Evolutionary conservation across 495 filamentous ascomycete genomes (phyloP).

Genomic region (Xylaria castorea): DNA sequence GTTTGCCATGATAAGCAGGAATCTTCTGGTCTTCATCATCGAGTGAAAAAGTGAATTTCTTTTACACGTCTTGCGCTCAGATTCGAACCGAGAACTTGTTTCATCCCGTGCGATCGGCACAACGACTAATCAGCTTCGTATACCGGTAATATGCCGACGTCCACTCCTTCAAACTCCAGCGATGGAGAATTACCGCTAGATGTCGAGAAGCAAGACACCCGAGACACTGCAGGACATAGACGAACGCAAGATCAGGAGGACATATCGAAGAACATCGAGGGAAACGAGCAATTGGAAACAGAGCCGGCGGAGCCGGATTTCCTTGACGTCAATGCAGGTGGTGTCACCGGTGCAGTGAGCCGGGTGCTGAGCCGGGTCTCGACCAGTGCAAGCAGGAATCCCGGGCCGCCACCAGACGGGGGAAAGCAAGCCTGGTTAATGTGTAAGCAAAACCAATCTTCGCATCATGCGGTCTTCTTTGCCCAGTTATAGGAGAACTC

Average conservation of each 20-base stretch:
- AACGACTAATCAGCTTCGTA: not conserved
- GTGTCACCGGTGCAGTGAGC: slow-evolving; percentile 37
- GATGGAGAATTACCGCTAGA: slow-evolving; percentile 36
- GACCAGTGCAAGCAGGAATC: slow-evolving; percentile 51
- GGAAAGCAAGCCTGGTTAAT: slow-evolving; percentile 57
- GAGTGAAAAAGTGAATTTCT: not conserved
- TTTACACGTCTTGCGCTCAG: not conserved
- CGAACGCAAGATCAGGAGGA: slow-evolving; percentile 23
- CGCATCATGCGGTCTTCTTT: not conserved
- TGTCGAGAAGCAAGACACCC: slow-evolving; percentile 32
- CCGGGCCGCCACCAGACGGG: slow-evolving; percentile 61
- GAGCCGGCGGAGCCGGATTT: slow-evolving; percentile 34
- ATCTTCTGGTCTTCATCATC: not conserved
- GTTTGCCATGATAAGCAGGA: not conserved
- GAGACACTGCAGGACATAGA: not conserved
- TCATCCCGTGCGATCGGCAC: not conserved
- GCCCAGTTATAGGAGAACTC: not conserved
- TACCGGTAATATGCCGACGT: slow-evolving; percentile 29
- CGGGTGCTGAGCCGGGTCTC: slow-evolving; percentile 47
- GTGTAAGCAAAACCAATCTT: slow-evolving; percentile 38
- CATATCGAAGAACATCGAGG: slow-evolving; percentile 6
- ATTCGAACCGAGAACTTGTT: not conserved
- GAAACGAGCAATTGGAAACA: slow-evolving; percentile 33
- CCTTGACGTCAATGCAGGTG: slow-evolving; percentile 37
- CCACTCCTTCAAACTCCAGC: slow-evolving; percentile 32